phyloP scores from a whole-genome alignment of 371 early-diverging fungal genomes.

The Mortierella sp. region DNA sequence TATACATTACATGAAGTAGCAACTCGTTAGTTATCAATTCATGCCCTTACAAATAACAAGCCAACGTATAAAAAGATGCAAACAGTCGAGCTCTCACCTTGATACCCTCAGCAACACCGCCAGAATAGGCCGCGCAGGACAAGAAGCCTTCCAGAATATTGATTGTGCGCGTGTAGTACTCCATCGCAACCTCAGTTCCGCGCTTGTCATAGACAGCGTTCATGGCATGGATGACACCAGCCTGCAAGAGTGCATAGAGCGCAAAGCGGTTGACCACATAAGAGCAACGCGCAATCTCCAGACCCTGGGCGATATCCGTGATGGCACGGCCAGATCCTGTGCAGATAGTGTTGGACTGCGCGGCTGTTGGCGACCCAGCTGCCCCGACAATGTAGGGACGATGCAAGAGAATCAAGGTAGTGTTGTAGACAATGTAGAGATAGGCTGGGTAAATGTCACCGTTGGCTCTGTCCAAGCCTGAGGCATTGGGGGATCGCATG shows the following conservation, averaged over 20 bases:
- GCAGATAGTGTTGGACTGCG: slow-evolving; percentile 57
- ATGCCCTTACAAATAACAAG: not conserved
- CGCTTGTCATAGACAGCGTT: slow-evolving; percentile 57
- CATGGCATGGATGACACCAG: slow-evolving; percentile 57
- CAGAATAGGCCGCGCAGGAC: slow-evolving; percentile 32
- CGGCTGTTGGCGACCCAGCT: slow-evolving; percentile 56
- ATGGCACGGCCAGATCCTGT: slow-evolving; percentile 57
- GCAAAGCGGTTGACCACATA: slow-evolving; percentile 58
- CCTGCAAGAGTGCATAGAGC: slow-evolving; percentile 56
- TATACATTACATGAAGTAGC: not conserved
- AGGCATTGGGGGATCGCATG: slow-evolving; percentile 30
- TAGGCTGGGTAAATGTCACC: slow-evolving; percentile 51
- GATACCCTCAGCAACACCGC: slow-evolving; percentile 55
- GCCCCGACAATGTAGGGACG: slow-evolving; percentile 73
- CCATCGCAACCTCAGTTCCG: slow-evolving; percentile 52
- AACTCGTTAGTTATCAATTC: not conserved
- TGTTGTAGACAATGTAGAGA: slow-evolving; percentile 86
- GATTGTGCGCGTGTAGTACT: slow-evolving; percentile 52
- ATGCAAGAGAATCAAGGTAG: slow-evolving; percentile 83
- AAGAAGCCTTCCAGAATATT: slow-evolving; percentile 37
- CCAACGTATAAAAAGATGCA: not conserved
- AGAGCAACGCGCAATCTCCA: slow-evolving; percentile 46
- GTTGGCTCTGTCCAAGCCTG: slow-evolving; percentile 23
- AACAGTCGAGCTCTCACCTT: slow-evolving; percentile 23
- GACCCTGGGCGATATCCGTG: slow-evolving; percentile 51